Evolutionary conservation across 2,329 filamentous ascomycete species (phyloP), one percentile per base, ranked within the genome.

Genomic region (Stachybotrys chlorohalonatus): DNA sequence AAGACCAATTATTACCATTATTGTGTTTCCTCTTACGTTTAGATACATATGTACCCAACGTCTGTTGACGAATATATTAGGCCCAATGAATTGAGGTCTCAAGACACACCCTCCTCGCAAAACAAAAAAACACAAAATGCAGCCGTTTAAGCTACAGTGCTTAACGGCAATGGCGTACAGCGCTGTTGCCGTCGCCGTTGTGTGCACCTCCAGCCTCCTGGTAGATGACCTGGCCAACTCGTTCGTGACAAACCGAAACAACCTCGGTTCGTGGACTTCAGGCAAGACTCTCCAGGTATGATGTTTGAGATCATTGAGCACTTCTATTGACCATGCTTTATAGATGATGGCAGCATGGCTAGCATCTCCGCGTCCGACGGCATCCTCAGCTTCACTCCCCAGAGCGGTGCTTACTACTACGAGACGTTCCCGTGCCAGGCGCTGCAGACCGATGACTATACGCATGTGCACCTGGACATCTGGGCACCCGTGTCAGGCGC

Each of bases 341-440:
- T 45, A 80, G 78, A 81, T 58, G 79, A 82, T 67, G 73, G 68
- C 13, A 69, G 71, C 55, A 79, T 78, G 70, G 68, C 66, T 6
- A 64, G 58, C 64, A 73, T 62, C 63, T 76, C 63, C 49, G 73
- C 68, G 39, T 67, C 67, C 13, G 66, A 66, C 13, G 74, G 74
- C 50, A 72, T 75, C 32, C 70, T 81, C 24, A 73, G 71, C 7
- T 78, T 82, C 65, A 75, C 72, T n/a, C 75, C 76, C 36, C 76
- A 73, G 57, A 61, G 69, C 15, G 62, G 59, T 31, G 75, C 77
- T 11, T 82, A 82, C 67, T 81, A 79, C 58, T 81, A 81, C 61
- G 78, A 80, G 63, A 76, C 73, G 1, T 75, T 82, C 53, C 60
- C 66, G 0, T 82, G 79, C 66, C 70, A 75, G 59, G 66, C 70